Conservation (phyloP, 192 early-diverging fungal species). For the Podila epigama region DNA sequence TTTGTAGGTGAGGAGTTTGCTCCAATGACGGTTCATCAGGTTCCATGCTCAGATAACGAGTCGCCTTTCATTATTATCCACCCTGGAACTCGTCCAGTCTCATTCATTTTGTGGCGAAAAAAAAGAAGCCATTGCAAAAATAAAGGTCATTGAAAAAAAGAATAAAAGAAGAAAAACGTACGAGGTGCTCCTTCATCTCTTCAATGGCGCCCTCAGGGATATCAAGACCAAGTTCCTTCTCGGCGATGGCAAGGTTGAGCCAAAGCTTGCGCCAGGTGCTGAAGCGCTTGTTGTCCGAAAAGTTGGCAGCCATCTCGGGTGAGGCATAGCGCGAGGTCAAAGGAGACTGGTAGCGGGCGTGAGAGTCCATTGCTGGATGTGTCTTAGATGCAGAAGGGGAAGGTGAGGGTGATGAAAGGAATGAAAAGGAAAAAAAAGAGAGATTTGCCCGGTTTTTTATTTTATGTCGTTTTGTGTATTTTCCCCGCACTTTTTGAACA, state of each 20-base stretch:
- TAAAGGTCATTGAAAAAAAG: neutral
- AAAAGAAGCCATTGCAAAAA: neutral
- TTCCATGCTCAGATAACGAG: too few relatives aligned
- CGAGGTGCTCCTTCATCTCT: constrained; percentile 89
- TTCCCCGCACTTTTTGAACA: constrained; percentile 9
- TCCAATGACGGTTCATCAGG: too few relatives aligned
- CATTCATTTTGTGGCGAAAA: too few relatives aligned
- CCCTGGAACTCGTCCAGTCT: too few relatives aligned
- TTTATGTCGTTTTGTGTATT: neutral
- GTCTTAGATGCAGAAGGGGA: neutral
- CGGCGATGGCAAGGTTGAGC: constrained; percentile 91
- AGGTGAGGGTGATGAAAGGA: constrained; percentile 5
- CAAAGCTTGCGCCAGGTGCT: constrained; percentile 96
- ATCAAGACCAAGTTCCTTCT: constrained; percentile 88
- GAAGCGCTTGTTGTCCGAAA: constrained; percentile 95
- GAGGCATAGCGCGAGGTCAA: constrained; percentile 97
- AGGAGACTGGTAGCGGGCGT: constrained; percentile 93
- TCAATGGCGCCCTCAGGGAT: constrained; percentile 87
- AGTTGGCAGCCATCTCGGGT: constrained; percentile 96
- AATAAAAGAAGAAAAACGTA: constrained; percentile 3
- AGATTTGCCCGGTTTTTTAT: constrained; percentile 1
- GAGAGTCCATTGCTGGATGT: constrained; percentile 52
- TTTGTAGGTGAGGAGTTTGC: too few relatives aligned
- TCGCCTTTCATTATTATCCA: too few relatives aligned
- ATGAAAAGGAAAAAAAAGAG: neutral